Base-by-base conservation (phyloP, 257 asterid species). In the Solanum tarapatanum region DNA sequence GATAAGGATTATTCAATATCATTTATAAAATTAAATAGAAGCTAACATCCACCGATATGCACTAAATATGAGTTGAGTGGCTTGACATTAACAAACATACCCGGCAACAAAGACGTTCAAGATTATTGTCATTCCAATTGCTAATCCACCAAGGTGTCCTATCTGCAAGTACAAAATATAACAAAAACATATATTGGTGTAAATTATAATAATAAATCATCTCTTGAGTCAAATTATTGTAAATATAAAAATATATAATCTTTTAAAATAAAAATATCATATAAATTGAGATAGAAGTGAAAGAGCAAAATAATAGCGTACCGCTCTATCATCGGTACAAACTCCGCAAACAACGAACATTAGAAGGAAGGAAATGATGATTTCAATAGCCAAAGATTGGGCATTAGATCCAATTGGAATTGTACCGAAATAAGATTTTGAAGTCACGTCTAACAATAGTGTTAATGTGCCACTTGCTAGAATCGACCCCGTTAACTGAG, bases 61-160 rank as follows among this genome's bases (percentile, higher is more conserved):
- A 62, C 30, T 23, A 62, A n/a, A 58, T 68, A 26, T 26, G 36
- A 66, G 73, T 24, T 11, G 33, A 66, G 17, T 66, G 73, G 33
- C 16, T 10, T 11, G 6, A 64, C 32, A 64, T 64, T 24, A 66
- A 3, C 33, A 11, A 13, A 69, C 62, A 77, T 92, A 96, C 98
- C 98, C 99, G 1, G 94, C 97, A 9, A 95, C 99, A 24, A 96
- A 88, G 21, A 95, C 98, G 62, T 95, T 92, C 41, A 96, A 82
- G 84, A 88, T 88, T 73, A 96, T 93, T 32, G 98, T 95, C 96
- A 95, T 95, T 32, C 99, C 99, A 41, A 93, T 89, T 7, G 91
- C 93, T 9, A 94, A 1, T 30, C 98, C 99, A 11, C 86, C 92
- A 3, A 93, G 74, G 64, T 92, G 91, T 88, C 91, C 94, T 10